Conservation (phyloP, 169 alveolate species). For the Eimeria sp. region DNA sequence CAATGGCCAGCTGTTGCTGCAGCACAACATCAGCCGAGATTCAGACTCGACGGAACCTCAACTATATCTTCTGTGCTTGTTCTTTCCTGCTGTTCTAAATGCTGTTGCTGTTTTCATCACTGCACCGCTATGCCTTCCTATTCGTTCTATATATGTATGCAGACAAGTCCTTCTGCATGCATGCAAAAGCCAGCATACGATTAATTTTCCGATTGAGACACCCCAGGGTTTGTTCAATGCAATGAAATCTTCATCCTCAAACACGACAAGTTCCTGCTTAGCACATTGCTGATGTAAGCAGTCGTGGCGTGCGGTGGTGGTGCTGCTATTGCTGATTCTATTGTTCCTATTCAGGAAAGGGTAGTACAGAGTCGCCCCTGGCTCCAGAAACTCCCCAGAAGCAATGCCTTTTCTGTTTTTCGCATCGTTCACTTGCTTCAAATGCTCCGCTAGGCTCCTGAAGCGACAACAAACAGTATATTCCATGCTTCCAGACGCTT, state of each 20-base stretch:
- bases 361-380: conserved; percentile 8
- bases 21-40: background rate
- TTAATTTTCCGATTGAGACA: background rate
- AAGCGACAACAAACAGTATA: background rate
- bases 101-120: background rate
- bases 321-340: background rate
- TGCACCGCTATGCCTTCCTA: background rate
- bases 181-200: background rate
- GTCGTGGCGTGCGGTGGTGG: background rate
- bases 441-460: background rate
- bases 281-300: background rate
- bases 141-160: background rate
- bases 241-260: conserved; percentile 39
- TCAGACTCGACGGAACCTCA: background rate
- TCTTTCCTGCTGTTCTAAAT: background rate
- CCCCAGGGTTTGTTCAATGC: conserved; percentile 30
- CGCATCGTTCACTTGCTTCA: background rate
- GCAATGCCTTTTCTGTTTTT: background rate
- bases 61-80: background rate
- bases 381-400: conserved; percentile 7
- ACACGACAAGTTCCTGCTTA: background rate
- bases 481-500: background rate
- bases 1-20: background rate
- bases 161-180: background rate
- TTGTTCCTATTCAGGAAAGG: background rate